Evolutionary conservation across 768 basidiomycete genomes (phyloP).

Genomic region (Punctularia strigosozonata): DNA sequence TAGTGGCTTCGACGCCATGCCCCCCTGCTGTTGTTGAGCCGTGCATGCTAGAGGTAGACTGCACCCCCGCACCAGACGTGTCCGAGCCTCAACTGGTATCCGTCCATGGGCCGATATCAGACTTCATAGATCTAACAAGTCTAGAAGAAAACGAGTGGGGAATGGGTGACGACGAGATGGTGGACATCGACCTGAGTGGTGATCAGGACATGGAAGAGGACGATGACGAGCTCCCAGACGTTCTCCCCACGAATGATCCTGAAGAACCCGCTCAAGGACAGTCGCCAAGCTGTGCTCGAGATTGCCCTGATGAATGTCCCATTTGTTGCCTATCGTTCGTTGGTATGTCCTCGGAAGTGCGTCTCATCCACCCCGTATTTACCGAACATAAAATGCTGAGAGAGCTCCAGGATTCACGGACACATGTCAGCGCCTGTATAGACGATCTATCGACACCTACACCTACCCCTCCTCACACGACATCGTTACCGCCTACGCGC

Average conservation of each 20-base stretch:
- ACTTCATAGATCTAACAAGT: conserved; percentile 1
- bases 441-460: conserved; percentile 18
- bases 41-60: too few species aligned
- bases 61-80: too few species aligned
- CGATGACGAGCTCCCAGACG: conserved; percentile 10
- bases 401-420: conserved; percentile 29
- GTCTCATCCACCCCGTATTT: not conserved
- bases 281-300: not conserved
- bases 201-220: conserved; percentile 15
- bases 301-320: not conserved
- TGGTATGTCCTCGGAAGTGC: not conserved
- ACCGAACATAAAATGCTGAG: not conserved
- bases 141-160: conserved; percentile 45
- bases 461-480: not conserved
- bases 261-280: conserved; percentile 1
- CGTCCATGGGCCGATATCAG: not conserved
- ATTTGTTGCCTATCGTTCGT: not conserved
- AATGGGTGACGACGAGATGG: conserved; percentile 61
- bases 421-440: conserved; percentile 49
- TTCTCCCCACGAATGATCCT: conserved; percentile 4
- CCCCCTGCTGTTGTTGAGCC: too few species aligned
- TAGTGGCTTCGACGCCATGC: too few species aligned
- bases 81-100: too few species aligned
- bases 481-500: not conserved
- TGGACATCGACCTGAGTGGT: conserved; percentile 20